Percentiles rank a stretch among this genome's conserved stretches.
Conservation (phyloP, 2,329 filamentous ascomycete species). For the Periconia sp. region DNA sequence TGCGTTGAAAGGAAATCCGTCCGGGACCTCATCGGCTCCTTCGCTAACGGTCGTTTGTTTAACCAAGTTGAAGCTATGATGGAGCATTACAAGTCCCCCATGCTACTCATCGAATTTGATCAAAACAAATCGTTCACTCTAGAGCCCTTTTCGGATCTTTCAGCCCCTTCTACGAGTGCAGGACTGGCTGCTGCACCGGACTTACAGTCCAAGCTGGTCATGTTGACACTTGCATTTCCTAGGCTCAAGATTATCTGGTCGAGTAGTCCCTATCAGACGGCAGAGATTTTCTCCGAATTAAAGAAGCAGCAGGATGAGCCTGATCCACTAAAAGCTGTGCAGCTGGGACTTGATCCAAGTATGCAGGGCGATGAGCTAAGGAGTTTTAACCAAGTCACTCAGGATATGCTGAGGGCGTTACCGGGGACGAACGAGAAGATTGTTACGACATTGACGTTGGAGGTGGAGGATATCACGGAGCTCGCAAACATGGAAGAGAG, state of each 20-base stretch:
- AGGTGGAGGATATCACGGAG: slow-evolving; percentile 77
- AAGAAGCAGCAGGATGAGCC: slow-evolving; percentile 91
- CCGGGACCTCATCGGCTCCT: slow-evolving; percentile 87
- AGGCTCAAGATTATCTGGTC: slow-evolving; percentile 92
- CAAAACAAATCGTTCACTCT: slow-evolving; percentile 97
- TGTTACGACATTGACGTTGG: slow-evolving; percentile 72
- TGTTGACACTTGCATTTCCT: slow-evolving; percentile 91
- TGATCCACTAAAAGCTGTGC: slow-evolving; percentile 85
- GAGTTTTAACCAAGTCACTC: slow-evolving; percentile 81
- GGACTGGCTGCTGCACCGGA: slow-evolving; percentile 67
- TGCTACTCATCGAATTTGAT: slow-evolving; percentile 97
- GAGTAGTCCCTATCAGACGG: slow-evolving; percentile 90
- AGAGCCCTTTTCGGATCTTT: slow-evolving; percentile 61
- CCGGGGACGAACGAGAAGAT: slow-evolving; percentile 81
- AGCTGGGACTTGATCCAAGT: slow-evolving; percentile 74
- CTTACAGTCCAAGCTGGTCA: slow-evolving; percentile 87
- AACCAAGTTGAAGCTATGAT: slow-evolving; percentile 94
- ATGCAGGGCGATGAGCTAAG: slow-evolving; percentile 62
- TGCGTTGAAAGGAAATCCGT: slow-evolving; percentile 95
- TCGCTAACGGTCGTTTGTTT: slow-evolving; percentile 90
- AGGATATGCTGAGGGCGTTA: slow-evolving; percentile 86
- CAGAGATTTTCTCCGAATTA: slow-evolving; percentile 92
- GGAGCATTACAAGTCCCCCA: slow-evolving; percentile 84
- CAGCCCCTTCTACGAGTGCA: slow-evolving; percentile 58
- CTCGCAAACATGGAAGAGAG: slow-evolving; percentile 83